These are phyloP conservation scores for Trametes cinnabarina DNA, from an alignment of 768 basidiomycete species.

Conservation along the genomic window DNA sequence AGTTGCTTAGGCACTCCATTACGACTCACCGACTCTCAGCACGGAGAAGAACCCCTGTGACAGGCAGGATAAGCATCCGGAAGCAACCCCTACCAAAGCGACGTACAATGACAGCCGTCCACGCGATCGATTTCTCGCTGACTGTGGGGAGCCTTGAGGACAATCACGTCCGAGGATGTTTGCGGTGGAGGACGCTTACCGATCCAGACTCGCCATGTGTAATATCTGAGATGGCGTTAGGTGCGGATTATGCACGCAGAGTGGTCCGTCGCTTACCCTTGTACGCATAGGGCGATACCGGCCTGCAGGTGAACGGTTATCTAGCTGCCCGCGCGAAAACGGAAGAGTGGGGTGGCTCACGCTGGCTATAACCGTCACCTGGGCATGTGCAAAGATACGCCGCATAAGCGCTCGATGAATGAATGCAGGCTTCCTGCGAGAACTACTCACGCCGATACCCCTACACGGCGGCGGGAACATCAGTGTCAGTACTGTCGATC, in stretches of 20 bases:
- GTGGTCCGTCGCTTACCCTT: constrained; percentile 1
- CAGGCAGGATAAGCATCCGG: not conserved
- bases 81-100: not conserved
- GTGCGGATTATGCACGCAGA: too few species aligned
- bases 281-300: constrained; percentile 8
- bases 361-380: constrained; percentile 9
- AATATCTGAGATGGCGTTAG: constrained; percentile 10
- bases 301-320: not conserved
- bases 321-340: not conserved
- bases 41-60: constrained; percentile 4
- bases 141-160: not conserved
- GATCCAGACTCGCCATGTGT: constrained; percentile 18
- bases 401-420: not conserved
- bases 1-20: not conserved
- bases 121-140: not conserved
- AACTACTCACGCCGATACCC: constrained; percentile 11
- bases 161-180: not conserved
- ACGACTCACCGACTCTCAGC: constrained; percentile 6
- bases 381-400: not conserved
- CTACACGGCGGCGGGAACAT: not conserved
- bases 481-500: not conserved
- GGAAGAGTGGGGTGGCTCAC: not conserved
- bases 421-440: not conserved
- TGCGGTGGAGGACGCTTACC: not conserved
- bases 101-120: constrained; percentile 3